Base-by-base conservation (phyloP, 306 rosid genomes). In the Psophocarpus tetragonolobus region DNA sequence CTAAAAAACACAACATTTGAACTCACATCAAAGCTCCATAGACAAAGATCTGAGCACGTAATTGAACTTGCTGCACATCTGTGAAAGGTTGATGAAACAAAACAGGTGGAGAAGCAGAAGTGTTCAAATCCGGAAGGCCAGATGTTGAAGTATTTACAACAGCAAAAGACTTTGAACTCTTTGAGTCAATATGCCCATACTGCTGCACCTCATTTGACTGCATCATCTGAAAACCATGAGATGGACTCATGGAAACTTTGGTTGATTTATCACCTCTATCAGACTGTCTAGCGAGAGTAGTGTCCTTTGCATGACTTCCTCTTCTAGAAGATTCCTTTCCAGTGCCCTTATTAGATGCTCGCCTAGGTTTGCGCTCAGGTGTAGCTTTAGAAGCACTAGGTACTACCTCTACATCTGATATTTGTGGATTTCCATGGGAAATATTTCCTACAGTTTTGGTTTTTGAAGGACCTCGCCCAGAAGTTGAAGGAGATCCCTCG, bases 11-110 rank as follows among this genome's bases (percentile, higher is more conserved):
- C n/a, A 82, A 27, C n/a, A 71, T 68, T 36, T 53, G 60, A 58
- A 89, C 99, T 96, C 89, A 96, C 99, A 96, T 96, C 75, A 96
- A 90, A 82, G 99, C 94, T 84, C 99, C 99, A 84, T 96, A 96
- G 23, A 96, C 99, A 83, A 96, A 91, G 68, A 96, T 96, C 87
- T 96, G 99, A 24, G 99, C 97, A 61, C 99, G 98, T 88, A 96
- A 84, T 87, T 96, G 98, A 81, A 96, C 92, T 92, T 96, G 99
- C 80, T 96, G 99, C 77, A 87, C 81, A 80, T 96, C 99, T 0
- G 97, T 88, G 86, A 96, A 96, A 64, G 99, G 94, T 86, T 96
- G 99, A 68, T 88, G 97, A 86, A 90, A 90, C 74, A 87, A 57
- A 53, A 87, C 80, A 82, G 99, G 85, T 76, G 88, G 81, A 72